Conservation (phyloP, 2,329 filamentous ascomycete genomes). For the Teratosphaeria pseudoeucalypti region DNA sequence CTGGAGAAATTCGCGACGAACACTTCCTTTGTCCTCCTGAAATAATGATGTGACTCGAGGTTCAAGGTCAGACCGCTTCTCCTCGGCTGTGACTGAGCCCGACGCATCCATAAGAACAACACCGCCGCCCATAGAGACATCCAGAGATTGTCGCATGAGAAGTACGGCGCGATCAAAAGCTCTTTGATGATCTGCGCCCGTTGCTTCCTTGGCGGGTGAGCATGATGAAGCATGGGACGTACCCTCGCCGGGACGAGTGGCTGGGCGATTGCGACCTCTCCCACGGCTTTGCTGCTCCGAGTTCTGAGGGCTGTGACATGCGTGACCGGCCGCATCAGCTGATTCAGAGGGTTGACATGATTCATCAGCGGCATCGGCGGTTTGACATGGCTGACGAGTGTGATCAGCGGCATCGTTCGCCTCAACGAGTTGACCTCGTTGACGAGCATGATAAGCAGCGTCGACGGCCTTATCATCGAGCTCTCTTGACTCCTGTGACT, state of each 20-base stretch:
- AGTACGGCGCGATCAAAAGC: constrained; percentile 40
- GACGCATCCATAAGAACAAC: constrained; percentile 32
- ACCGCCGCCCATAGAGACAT: constrained; percentile 29
- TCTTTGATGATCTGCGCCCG: constrained; percentile 19
- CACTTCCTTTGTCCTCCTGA: neutral
- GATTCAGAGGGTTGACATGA: neutral
- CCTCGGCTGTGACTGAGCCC: neutral
- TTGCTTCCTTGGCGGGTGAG: constrained; percentile 12
- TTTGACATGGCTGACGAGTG: neutral
- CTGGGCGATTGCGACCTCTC: neutral
- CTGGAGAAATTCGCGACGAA: neutral
- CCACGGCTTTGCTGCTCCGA: neutral
- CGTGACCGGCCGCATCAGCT: neutral
- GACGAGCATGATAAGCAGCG: neutral
- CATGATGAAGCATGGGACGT: neutral
- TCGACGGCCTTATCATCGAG: neutral
- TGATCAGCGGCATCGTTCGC: neutral
- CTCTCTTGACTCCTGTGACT: neutral
- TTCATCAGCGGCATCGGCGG: neutral
- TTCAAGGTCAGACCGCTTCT: neutral
- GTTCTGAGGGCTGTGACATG: neutral
- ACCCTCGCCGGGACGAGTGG: neutral
- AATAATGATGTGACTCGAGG: neutral
- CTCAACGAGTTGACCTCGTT: neutral
- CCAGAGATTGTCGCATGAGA: constrained; percentile 35